Conservation (phyloP, 345 rosid species). For the Bruguiera gymnorhiza region DNA sequence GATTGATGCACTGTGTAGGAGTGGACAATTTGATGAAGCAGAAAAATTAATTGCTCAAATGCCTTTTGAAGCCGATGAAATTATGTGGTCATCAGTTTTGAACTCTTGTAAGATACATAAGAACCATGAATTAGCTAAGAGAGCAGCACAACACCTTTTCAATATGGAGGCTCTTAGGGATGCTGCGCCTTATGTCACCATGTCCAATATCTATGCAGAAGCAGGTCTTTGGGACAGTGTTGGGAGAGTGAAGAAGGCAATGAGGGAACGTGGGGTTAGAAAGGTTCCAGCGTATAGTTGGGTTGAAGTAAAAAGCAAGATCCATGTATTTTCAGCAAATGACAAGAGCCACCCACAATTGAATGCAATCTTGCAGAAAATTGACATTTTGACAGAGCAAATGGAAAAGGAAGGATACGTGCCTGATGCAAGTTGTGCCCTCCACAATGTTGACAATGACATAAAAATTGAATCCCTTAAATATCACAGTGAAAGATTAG, state of each 20-base stretch:
- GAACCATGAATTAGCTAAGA: slow-evolving; percentile 60
- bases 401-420: slow-evolving; percentile 69
- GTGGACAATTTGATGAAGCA: slow-evolving; percentile 60
- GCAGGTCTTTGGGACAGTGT: slow-evolving; percentile 75
- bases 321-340: slow-evolving; percentile 61
- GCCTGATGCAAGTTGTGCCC: slow-evolving; percentile 71
- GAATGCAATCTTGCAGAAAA: slow-evolving; percentile 47
- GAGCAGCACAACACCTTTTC: slow-evolving; percentile 66
- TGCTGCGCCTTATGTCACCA: slow-evolving; percentile 72
- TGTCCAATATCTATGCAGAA: slow-evolving; percentile 79
- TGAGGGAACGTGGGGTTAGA: slow-evolving; percentile 71
- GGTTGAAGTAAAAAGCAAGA: slow-evolving; percentile 67
- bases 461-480: slow-evolving; percentile 65
- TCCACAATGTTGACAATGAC: slow-evolving; percentile 59
- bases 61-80: slow-evolving; percentile 79
- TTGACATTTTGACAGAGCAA: slow-evolving; percentile 45
- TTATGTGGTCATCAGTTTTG: slow-evolving; percentile 80
- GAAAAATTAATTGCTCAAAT: slow-evolving; percentile 60
- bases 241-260: slow-evolving; percentile 60
- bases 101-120: slow-evolving; percentile 87
- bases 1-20: slow-evolving; percentile 67
- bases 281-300: slow-evolving; percentile 78
- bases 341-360: slow-evolving; percentile 57
- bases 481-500: slow-evolving; percentile 75
- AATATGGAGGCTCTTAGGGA: slow-evolving; percentile 69